Conservation (phyloP, 768 basidiomycete species). For the Suillus lakei region DNA sequence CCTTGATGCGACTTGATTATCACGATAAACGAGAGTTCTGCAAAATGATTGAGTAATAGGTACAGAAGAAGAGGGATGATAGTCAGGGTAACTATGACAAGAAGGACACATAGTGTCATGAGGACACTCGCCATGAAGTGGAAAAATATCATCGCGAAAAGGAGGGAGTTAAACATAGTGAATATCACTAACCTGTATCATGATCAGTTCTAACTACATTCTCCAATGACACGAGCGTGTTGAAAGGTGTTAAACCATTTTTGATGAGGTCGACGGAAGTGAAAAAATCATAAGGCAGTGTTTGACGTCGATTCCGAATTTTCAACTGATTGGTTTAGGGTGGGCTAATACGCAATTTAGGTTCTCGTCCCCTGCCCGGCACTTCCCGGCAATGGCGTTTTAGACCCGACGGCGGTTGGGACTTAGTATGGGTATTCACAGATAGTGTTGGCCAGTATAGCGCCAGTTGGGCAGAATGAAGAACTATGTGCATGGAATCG, state of each 20-base stretch:
- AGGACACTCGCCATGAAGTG: conserved; percentile 53
- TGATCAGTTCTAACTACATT: background rate
- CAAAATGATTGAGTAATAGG: conserved; percentile 8
- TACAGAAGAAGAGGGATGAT: conserved; percentile 31
- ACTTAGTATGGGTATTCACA: no score
- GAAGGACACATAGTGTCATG: conserved; percentile 58
- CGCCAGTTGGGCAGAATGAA: background rate
- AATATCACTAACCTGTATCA: background rate
- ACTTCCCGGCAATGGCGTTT: no score
- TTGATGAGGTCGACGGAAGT: background rate
- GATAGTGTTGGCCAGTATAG: no score
- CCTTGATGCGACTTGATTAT: background rate
- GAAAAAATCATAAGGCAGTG: background rate
- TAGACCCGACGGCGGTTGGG: no score
- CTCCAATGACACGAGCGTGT: background rate
- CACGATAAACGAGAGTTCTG: conserved; percentile 8
- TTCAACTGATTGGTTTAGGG: conserved; percentile 7
- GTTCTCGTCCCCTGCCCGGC: background rate
- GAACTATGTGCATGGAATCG: background rate
- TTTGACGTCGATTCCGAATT: background rate
- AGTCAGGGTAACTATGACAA: conserved; percentile 96
- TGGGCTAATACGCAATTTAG: background rate
- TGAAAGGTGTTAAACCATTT: background rate
- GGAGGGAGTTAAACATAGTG: background rate
- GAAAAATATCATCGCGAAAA: conserved; percentile 59